Evolutionary conservation across 2,329 filamentous ascomycete genomes (phyloP).

Genomic region (Fusarium sp.): DNA sequence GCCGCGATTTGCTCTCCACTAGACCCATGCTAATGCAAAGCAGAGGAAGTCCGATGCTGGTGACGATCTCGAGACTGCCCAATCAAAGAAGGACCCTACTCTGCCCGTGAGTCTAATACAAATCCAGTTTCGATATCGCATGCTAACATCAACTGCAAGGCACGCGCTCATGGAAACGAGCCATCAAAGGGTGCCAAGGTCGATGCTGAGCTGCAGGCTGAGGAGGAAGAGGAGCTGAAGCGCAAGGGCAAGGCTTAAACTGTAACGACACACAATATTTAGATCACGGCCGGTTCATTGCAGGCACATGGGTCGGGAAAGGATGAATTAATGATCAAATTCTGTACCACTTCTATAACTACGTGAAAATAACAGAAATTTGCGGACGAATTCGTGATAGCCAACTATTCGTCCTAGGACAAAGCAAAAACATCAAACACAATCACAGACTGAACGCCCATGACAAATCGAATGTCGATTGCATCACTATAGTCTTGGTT

Average conservation of each 20-base stretch:
- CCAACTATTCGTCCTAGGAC: not conserved
- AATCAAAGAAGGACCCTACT: constrained; percentile 73
- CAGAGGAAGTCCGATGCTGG: constrained; percentile 59
- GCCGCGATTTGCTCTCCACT: not conserved
- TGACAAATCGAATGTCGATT: not conserved
- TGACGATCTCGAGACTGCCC: constrained; percentile 60
- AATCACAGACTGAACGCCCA: not conserved
- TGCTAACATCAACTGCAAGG: constrained; percentile 58
- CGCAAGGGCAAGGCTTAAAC: constrained; percentile 65
- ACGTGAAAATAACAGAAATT: not conserved
- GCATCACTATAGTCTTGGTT: constrained; percentile 43
- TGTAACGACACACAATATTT: constrained; percentile 8
- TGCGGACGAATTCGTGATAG: not conserved
- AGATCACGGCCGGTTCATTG: constrained; percentile 16
- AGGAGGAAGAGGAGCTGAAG: constrained; percentile 76
- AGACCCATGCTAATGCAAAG: constrained; percentile 10
- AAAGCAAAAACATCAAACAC: not conserved
- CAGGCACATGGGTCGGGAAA: constrained; percentile 14
- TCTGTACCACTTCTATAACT: not conserved
- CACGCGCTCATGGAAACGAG: constrained; percentile 79
- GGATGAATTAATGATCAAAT: constrained; percentile 37
- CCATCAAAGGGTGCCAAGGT: constrained; percentile 80
- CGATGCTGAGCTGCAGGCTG: constrained; percentile 76
- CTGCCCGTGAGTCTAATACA: constrained; percentile 63
- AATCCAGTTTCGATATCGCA: not conserved